Conservation (phyloP, 805 yeast genomes). For the Candida orba region DNA sequence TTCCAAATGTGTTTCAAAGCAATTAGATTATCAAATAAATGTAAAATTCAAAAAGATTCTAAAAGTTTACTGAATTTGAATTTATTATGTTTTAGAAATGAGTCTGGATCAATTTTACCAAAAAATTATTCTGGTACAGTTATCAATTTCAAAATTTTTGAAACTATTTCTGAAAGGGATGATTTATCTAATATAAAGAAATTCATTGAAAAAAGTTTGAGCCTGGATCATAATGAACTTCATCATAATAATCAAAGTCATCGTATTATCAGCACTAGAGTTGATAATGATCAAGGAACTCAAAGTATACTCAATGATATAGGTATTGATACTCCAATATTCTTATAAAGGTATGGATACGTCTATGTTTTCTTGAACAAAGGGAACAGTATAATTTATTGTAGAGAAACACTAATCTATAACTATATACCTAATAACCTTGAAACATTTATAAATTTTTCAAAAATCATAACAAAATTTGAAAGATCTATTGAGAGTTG, state of each 20-base stretch:
- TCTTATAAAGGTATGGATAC: constrained; percentile 8
- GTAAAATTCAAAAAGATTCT: constrained; percentile 47
- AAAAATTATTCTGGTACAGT: constrained; percentile 35
- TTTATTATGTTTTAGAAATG: constrained; percentile 30
- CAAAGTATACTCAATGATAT: constrained; percentile 1
- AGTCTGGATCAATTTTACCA: constrained; percentile 18
- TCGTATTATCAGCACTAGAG: neutral
- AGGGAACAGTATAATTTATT: constrained; percentile 1
- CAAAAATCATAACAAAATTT: neutral
- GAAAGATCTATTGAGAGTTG: constrained; percentile 62
- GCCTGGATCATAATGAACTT: neutral
- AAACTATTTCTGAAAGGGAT: constrained; percentile 10
- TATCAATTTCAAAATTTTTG: constrained; percentile 30
- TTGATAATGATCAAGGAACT: neutral
- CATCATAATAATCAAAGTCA: neutral
- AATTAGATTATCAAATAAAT: constrained; percentile 41
- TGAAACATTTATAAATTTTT: neutral
- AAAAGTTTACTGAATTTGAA: constrained; percentile 35
- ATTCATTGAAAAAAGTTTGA: constrained; percentile 6
- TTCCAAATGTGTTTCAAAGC: constrained; percentile 44
- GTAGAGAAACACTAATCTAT: neutral
- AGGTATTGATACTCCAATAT: constrained; percentile 20
- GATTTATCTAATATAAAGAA: neutral
- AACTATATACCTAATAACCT: neutral
- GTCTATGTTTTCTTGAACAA: neutral